Percentiles rank a stretch among this genome's conserved stretches.
Conservation (phyloP, 345 rosid species). For the Lumnitzera littorea region DNA sequence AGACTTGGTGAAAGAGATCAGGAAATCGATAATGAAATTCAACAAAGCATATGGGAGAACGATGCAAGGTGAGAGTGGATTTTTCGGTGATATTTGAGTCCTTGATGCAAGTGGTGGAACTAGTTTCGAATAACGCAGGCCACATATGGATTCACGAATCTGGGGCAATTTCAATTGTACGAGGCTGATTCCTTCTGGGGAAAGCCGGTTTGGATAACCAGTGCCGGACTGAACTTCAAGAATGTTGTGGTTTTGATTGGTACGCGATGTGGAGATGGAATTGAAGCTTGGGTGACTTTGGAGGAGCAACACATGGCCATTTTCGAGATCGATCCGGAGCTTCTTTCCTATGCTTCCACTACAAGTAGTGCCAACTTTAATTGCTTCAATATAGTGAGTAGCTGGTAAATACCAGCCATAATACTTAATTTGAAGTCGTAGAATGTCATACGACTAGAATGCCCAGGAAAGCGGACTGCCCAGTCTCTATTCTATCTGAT, state of each 20-base stretch:
- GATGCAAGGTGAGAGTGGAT: slow-evolving; percentile 9
- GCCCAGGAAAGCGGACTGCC: too few relatives aligned
- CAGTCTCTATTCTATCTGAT: too few relatives aligned
- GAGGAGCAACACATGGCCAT: slow-evolving; percentile 15
- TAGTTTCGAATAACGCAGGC: neutral
- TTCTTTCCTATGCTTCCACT: slow-evolving; percentile 15
- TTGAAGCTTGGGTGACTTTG: slow-evolving; percentile 24
- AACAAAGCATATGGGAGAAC: slow-evolving; percentile 10
- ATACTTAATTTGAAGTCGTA: too few relatives aligned
- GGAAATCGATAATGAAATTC: slow-evolving; percentile 5
- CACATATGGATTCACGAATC: slow-evolving; percentile 11
- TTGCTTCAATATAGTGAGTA: neutral
- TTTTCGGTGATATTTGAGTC: neutral
- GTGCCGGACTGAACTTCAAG: slow-evolving; percentile 1
- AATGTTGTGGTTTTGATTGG: slow-evolving; percentile 10
- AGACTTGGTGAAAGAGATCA: slow-evolving; percentile 9
- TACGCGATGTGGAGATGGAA: slow-evolving; percentile 12
- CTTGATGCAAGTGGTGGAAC: neutral
- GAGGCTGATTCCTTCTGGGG: slow-evolving; percentile 29
- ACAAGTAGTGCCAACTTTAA: slow-evolving; percentile 2
- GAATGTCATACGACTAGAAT: too few relatives aligned
- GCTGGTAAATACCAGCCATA: too few relatives aligned
- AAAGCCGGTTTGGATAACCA: slow-evolving; percentile 18
- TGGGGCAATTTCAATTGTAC: slow-evolving; percentile 19
- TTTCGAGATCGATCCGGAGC: slow-evolving; percentile 14